Evolutionary conservation across 1,284 basidiomycete genomes (phyloP).

Genomic region (Pseudozyma pruni): DNA sequence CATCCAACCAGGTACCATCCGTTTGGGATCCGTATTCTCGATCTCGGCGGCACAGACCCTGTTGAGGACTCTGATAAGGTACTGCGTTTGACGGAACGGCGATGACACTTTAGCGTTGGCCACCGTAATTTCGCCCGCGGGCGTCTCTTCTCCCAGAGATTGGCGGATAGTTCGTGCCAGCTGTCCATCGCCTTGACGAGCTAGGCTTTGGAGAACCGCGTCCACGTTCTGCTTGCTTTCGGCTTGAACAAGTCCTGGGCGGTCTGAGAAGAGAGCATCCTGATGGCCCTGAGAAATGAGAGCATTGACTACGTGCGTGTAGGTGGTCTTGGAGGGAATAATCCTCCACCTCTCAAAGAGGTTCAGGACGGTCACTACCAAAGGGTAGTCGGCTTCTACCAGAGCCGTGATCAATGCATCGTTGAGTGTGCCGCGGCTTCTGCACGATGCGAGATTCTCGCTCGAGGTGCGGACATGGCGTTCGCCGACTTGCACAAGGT

Average conservation of each 20-base stretch:
- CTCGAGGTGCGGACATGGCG: constrained; percentile 1
- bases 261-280: constrained; percentile 1
- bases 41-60: constrained; percentile 31
- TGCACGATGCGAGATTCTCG: constrained; percentile 3
- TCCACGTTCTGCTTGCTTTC: constrained; percentile 17
- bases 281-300: constrained; percentile 25
- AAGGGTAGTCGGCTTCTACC: constrained; percentile 35
- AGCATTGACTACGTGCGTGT: constrained; percentile 18
- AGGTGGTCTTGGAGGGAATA: constrained; percentile 20
- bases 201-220: constrained; percentile 17
- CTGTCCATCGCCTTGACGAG: constrained; percentile 8
- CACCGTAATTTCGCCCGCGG: background rate
- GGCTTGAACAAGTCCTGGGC: constrained; percentile 6
- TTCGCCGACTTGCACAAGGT: constrained; percentile 25
- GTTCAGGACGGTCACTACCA: constrained; percentile 27
- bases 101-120: constrained; percentile 5
- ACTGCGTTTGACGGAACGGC: constrained; percentile 37
- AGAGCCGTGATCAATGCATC: constrained; percentile 27
- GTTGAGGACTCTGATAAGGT: constrained; percentile 32
- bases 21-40: background rate
- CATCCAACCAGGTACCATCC: constrained; percentile 7
- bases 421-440: constrained; percentile 35
- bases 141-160: background rate
- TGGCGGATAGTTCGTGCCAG: constrained; percentile 8
- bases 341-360: constrained; percentile 38